phyloP scores from a whole-genome alignment of 1,284 basidiomycete genomes.

The Puccinia novopanici region DNA sequence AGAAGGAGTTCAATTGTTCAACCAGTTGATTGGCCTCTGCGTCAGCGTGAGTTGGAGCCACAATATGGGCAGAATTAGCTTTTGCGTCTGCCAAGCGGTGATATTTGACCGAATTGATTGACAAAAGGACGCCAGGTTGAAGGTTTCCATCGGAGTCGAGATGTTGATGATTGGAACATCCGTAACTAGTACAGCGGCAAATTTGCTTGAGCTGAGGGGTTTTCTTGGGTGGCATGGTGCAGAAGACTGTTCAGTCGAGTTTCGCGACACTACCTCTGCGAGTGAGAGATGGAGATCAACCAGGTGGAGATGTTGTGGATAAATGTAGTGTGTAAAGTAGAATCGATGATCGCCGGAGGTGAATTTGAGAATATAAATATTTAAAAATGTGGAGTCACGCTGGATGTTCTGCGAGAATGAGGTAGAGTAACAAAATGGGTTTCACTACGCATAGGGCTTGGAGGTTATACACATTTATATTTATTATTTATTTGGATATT shows the following conservation, averaged over 20 bases:
- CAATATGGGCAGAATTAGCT: neutral
- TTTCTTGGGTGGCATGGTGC: constrained; percentile 10
- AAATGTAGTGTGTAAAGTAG: too few species aligned
- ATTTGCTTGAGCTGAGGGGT: neutral
- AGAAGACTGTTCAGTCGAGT: too few species aligned
- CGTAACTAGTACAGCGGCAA: neutral
- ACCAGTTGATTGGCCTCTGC: neutral
- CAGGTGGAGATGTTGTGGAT: neutral
- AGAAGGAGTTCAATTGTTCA: neutral
- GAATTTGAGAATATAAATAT: too few species aligned
- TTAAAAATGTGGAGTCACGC: too few species aligned
- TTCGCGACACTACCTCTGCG: too few species aligned
- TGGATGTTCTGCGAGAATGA: too few species aligned
- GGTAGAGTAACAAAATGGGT: too few species aligned
- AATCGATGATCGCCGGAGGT: too few species aligned
- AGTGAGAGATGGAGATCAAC: neutral
- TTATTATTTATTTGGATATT: too few species aligned
- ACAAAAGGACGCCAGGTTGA: neutral
- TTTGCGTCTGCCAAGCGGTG: neutral
- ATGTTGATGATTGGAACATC: neutral
- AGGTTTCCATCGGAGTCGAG: neutral
- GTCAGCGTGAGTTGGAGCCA: neutral
- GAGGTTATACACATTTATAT: too few species aligned
- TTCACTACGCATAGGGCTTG: too few species aligned
- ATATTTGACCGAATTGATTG: neutral